A percentile compares a stretch with the other conserved stretches of the same genome.
Evolutionary conservation across 2,329 filamentous ascomycete species (phyloP).

Genomic region (Escovopsis sp.): DNA sequence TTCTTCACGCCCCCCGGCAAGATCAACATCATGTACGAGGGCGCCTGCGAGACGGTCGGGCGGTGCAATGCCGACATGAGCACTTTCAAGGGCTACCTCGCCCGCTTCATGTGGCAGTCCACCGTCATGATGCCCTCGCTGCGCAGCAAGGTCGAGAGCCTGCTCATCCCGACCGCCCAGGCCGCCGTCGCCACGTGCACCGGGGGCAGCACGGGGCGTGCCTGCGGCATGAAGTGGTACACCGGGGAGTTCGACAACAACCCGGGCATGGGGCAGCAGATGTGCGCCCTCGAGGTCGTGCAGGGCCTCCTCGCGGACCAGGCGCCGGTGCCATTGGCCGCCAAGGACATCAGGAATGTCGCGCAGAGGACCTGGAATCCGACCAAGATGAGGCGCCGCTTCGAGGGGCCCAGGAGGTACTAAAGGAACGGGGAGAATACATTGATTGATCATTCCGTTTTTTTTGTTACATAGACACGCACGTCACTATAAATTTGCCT

Average conservation of each 20-base stretch:
- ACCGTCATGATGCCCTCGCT: slow-evolving; percentile 42
- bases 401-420: too few species aligned
- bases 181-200: slow-evolving; percentile 44
- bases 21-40: slow-evolving; percentile 46
- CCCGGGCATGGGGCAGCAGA: slow-evolving; percentile 45
- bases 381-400: too few species aligned
- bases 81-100: slow-evolving; percentile 53
- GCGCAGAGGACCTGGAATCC: slow-evolving; percentile 13
- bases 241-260: slow-evolving; percentile 38
- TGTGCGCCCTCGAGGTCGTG: slow-evolving; percentile 48
- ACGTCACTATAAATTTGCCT: too few species aligned
- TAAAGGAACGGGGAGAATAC: background rate
- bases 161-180: slow-evolving; percentile 35
- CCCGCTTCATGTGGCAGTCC: slow-evolving; percentile 48
- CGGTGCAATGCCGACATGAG: slow-evolving; percentile 49
- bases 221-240: slow-evolving; percentile 52
- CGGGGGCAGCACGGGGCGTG: slow-evolving; percentile 34
- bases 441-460: background rate
- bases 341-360: slow-evolving; percentile 32
- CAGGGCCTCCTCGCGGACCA: slow-evolving; percentile 39
- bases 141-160: slow-evolving; percentile 27
- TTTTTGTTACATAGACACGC: background rate
- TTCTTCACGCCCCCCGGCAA: slow-evolving; percentile 41
- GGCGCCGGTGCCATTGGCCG: slow-evolving; percentile 30
- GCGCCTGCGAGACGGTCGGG: slow-evolving; percentile 44